Evolutionary conservation across 2,329 filamentous ascomycete species (phyloP), one percentile per base, ranked within the genome.

Genomic region (Chaetomiaceae sp.): DNA sequence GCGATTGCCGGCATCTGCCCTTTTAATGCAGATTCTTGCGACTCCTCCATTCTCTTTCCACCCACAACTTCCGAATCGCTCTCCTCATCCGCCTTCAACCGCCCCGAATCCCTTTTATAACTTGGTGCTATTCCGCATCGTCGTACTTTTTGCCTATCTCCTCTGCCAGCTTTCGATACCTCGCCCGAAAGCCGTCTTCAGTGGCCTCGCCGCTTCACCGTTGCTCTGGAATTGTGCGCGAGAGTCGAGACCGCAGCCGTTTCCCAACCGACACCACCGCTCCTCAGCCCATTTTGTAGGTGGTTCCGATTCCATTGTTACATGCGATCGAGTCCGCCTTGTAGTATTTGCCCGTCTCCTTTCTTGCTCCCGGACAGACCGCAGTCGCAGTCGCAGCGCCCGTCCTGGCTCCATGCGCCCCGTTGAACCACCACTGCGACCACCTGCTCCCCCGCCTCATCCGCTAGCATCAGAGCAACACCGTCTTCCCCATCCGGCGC

Each of bases 281-380:
- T 66, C 52, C 55, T 60, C 58, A 54, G 60, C 55, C 61, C 56
- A 61, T 64, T 58, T 62, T 60, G 72, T 75, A 66, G 70, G 72
- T 70, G 57, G 56, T 61, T 59, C 53, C 59, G 59, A 59, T 55
- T 58, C 65, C 59, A 43, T 54, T 54, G 54, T 55, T 59, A 49
- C 58, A 67, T 66, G 72, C 71, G 71, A 74, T 71, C 69, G 61
- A 61, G 53, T 37, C 34, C 61, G 48, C 50, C 48, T 56, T 55
- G 45, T 45, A 18, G 29, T 47, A 42, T 44, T 23, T 33, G 6
- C 23, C 43, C 32, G 47, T 46, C n/a, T 36, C 59, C 55, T 58
- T 56, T 57, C 48, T 54, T 55, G 50, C 53, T 53, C 25, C 36
- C 37, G 38, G 30, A 10, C 27, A 37, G 20, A 21, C n/a, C n/a